Evolutionary conservation across 306 rosid species (phyloP).

Genomic region (Medicago arabica): DNA sequence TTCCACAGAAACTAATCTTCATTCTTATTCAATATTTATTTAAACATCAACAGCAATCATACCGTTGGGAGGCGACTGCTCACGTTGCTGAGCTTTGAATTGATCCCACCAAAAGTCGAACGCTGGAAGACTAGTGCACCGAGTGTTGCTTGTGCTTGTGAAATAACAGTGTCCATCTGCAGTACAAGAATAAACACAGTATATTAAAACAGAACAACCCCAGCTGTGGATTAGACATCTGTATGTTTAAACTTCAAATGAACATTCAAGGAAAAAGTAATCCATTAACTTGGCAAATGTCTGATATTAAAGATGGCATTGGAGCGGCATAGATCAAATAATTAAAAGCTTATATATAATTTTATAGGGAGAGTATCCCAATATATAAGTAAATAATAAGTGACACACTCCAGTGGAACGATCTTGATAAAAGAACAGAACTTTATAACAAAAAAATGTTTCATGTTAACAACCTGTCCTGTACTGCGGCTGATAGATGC

Average conservation of each 20-base stretch:
- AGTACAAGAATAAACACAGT: constrained; percentile 18
- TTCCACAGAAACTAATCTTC: constrained; percentile 18
- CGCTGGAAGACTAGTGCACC: constrained; percentile 93
- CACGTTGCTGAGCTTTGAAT: constrained; percentile 92
- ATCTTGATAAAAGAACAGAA: neutral
- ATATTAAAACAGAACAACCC: constrained; percentile 28
- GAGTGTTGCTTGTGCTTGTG: constrained; percentile 95
- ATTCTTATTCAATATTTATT: constrained; percentile 12
- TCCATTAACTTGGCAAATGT: neutral
- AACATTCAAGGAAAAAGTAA: constrained; percentile 13
- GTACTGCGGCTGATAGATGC: constrained; percentile 87
- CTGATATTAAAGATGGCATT: neutral
- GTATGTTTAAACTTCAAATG: neutral
- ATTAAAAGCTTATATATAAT: neutral
- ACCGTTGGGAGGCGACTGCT: constrained; percentile 97
- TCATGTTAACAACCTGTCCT: constrained; percentile 73
- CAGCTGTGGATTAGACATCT: neutral
- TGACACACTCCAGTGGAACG: neutral
- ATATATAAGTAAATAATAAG: neutral
- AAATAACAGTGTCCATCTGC: constrained; percentile 89
- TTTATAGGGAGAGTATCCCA: neutral
- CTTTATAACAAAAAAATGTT: constrained; percentile 31
- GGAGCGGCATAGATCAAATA: neutral
- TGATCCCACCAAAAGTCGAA: constrained; percentile 92
- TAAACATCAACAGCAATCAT: constrained; percentile 38